Evolutionary conservation across 352 stramenopile genomes (phyloP).

Genomic region (Pythium periplocum): DNA sequence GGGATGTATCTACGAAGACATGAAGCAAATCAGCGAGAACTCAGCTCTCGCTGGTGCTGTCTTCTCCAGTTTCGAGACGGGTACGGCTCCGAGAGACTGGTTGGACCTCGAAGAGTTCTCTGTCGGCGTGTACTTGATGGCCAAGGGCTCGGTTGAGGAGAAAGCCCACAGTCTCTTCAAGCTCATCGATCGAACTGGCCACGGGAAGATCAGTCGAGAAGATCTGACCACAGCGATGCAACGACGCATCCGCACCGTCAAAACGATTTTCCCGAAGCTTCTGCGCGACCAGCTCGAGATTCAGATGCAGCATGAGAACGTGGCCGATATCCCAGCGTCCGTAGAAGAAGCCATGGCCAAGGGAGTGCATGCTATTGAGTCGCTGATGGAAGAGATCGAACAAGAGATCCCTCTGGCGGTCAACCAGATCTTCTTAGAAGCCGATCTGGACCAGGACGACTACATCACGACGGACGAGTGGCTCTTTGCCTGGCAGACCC

Average conservation of each 20-base stretch:
- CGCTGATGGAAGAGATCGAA: conserved; percentile 74
- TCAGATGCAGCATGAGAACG: conserved; percentile 46
- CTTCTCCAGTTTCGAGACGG: conserved; percentile 71
- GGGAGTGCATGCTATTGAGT: conserved; percentile 53
- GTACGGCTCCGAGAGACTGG: conserved; percentile 47
- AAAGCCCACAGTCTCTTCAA: conserved; percentile 77
- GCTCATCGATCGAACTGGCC: conserved; percentile 52
- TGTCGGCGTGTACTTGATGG: conserved; percentile 78
- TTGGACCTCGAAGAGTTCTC: conserved; percentile 76
- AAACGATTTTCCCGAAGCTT: conserved; percentile 71
- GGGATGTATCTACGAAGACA: conserved; percentile 49
- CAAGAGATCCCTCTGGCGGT: conserved; percentile 77
- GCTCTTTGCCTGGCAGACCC: conserved; percentile 73
- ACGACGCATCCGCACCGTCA: conserved; percentile 58
- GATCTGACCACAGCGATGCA: conserved; percentile 70
- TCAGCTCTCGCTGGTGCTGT: conserved; percentile 58
- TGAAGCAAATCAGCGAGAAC: conserved; percentile 57
- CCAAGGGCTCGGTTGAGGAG: conserved; percentile 72
- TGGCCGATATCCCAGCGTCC: conserved; percentile 24
- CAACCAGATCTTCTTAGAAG: conserved; percentile 80
- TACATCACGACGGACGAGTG: conserved; percentile 78
- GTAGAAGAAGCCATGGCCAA: conserved; percentile 48
- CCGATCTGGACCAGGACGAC: conserved; percentile 71
- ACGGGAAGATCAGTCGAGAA: conserved; percentile 76
- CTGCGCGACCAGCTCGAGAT: conserved; percentile 65